Conservation (phyloP, 176 grass and related monocot genomes). For the Zizania latifolia region DNA sequence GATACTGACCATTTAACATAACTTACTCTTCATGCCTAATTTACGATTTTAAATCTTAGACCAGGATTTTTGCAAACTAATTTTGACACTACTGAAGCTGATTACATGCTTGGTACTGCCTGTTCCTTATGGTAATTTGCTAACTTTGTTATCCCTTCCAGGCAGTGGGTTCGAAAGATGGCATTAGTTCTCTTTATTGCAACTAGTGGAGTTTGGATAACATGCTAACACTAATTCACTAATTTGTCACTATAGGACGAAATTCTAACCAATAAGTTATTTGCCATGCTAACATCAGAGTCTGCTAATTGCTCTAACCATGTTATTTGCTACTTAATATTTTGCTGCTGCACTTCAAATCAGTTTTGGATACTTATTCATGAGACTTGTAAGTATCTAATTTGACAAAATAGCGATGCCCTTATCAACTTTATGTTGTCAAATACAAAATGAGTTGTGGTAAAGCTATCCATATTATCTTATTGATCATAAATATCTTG, state of each 20-base stretch:
- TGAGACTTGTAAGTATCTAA: constrained; percentile 8
- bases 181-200: constrained; percentile 23
- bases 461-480: neutral
- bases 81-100: constrained; percentile 32
- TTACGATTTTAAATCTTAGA: constrained; percentile 52
- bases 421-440: neutral
- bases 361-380: constrained; percentile 14
- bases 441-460: neutral
- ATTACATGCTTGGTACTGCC: constrained; percentile 14
- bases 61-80: constrained; percentile 60
- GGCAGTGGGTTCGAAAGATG: constrained; percentile 36
- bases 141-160: constrained; percentile 36
- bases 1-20: constrained; percentile 98
- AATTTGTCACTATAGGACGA: constrained; percentile 3
- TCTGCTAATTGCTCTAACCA: constrained; percentile 28
- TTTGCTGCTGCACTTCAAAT: constrained; percentile 6
- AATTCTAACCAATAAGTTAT: constrained; percentile 23
- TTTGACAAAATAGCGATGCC: neutral
- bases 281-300: constrained; percentile 44
- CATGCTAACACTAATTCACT: constrained; percentile 40
- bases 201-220: constrained; percentile 38
- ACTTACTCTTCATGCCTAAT: constrained; percentile 75
- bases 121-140: constrained; percentile 37
- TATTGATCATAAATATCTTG: neutral
- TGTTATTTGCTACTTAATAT: constrained; percentile 10